Conservation (phyloP, 106 monocot species). For the Allium fistulosum region DNA sequence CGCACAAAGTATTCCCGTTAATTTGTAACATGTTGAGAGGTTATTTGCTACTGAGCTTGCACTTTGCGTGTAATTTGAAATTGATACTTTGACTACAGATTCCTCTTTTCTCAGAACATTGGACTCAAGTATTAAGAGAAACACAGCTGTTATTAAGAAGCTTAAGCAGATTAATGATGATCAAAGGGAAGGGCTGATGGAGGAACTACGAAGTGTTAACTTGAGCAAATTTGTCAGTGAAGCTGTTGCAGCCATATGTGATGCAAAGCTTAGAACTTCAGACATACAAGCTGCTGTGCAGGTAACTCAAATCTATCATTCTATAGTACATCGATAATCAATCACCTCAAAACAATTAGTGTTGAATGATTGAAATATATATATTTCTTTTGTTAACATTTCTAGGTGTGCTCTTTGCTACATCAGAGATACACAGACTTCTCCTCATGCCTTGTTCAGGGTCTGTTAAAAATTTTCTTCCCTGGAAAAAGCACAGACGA, state of each 20-base stretch:
- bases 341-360: too few species aligned
- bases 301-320: constrained; percentile 25
- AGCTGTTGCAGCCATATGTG: constrained; percentile 92
- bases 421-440: constrained; percentile 98
- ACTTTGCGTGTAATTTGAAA: not conserved
- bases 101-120: constrained; percentile 72
- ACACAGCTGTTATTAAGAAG: constrained; percentile 92
- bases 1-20: too few species aligned
- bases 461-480: constrained; percentile 77
- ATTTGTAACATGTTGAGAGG: too few species aligned
- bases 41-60: not conserved
- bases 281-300: constrained; percentile 98
- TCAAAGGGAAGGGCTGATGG: constrained; percentile 73
- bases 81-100: constrained; percentile 38
- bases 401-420: constrained; percentile 64
- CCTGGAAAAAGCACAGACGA: constrained; percentile 91
- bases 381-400: not conserved
- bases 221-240: constrained; percentile 99
- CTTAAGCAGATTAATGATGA: constrained; percentile 93
- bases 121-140: constrained; percentile 90
- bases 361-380: constrained; percentile 1
- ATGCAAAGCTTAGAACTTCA: constrained; percentile 78
- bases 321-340: not conserved
- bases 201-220: constrained; percentile 87
- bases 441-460: constrained; percentile 81